A percentile compares a stretch with the other conserved stretches of the same genome.
Conservation (phyloP, 2,329 filamentous ascomycete genomes). For the Teratosphaeria pseudoeucalypti region DNA sequence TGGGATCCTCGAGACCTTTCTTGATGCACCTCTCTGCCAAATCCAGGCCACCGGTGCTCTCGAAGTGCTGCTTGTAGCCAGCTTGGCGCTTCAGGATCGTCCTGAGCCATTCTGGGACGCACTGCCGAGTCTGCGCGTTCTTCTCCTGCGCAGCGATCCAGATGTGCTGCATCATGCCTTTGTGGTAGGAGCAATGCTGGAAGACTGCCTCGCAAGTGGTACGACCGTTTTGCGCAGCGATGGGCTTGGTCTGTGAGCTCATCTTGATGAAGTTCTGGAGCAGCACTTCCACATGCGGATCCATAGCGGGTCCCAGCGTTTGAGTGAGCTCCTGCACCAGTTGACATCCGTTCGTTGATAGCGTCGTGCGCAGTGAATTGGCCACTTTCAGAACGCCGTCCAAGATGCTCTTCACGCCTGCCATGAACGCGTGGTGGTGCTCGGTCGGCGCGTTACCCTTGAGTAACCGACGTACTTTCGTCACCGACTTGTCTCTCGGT, state of each 20-base stretch:
- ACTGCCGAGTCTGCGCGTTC: slow-evolving; percentile 76
- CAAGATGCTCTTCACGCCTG: slow-evolving; percentile 60
- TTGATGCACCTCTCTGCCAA: slow-evolving; percentile 78
- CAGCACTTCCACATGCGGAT: slow-evolving; percentile 80
- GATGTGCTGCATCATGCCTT: slow-evolving; percentile 75
- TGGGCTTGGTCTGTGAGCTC: slow-evolving; percentile 83
- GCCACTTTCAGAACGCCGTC: slow-evolving; percentile 83
- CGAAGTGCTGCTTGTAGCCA: slow-evolving; percentile 69
- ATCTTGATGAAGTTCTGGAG: slow-evolving; percentile 86
- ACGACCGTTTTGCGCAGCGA: slow-evolving; percentile 75
- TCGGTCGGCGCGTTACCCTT: slow-evolving; percentile 76
- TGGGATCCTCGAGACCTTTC: slow-evolving; percentile 79
- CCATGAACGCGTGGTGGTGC: slow-evolving; percentile 60
- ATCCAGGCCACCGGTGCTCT: slow-evolving; percentile 75
- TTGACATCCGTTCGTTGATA: slow-evolving; percentile 76
- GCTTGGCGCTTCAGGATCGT: slow-evolving; percentile 69
- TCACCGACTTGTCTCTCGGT: slow-evolving; percentile 69
- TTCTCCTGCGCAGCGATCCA: slow-evolving; percentile 80
- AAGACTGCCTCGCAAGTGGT: slow-evolving; percentile 71
- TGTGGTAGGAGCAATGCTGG: slow-evolving; percentile 66
- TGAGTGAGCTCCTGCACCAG: slow-evolving; percentile 76
- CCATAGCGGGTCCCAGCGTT: slow-evolving; percentile 65
- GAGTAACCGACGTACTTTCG: slow-evolving; percentile 64
- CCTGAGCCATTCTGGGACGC: slow-evolving; percentile 71
- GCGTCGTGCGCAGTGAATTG: slow-evolving; percentile 75